These are phyloP conservation scores for Aspergillus udagawae DNA, from an alignment of 2,329 filamentous ascomycete species.

Conservation along the genomic window DNA sequence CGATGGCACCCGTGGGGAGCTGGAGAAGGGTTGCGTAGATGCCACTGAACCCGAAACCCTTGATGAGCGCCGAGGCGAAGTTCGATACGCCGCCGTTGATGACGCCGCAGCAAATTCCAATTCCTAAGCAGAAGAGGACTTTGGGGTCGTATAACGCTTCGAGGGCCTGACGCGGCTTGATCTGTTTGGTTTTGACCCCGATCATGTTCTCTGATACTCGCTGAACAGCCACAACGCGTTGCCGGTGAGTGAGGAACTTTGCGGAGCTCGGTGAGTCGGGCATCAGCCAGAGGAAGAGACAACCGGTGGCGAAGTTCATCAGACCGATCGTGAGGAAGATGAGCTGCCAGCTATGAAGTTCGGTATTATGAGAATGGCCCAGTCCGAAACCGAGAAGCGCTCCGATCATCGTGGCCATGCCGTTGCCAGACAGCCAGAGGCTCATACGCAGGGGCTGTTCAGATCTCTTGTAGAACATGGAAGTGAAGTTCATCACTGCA, in stretches of 20 bases:
- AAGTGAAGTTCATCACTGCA: slow-evolving; percentile 32
- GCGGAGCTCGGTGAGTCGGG: slow-evolving; percentile 38
- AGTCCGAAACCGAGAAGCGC: slow-evolving; percentile 35
- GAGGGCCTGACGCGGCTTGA: slow-evolving; percentile 33
- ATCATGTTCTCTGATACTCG: slow-evolving; percentile 42
- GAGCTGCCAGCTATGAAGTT: slow-evolving; percentile 35
- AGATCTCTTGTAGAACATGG: slow-evolving; percentile 37
- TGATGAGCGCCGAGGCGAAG: slow-evolving; percentile 46
- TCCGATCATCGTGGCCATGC: slow-evolving; percentile 35
- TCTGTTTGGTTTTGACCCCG: slow-evolving; percentile 36
- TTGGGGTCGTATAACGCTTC: slow-evolving; percentile 40
- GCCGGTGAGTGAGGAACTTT: slow-evolving; percentile 36
- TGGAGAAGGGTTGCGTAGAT: slow-evolving; percentile 32
- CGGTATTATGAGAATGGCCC: slow-evolving; percentile 28
- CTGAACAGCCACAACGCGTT: slow-evolving; percentile 39
- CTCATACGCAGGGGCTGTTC: slow-evolving; percentile 35
- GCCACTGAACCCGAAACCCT: slow-evolving; percentile 38
- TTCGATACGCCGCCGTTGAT: slow-evolving; percentile 50
- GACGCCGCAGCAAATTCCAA: slow-evolving; percentile 44
- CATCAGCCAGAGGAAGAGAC: slow-evolving; percentile 31
- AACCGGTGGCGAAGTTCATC: slow-evolving; percentile 43
- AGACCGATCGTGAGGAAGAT: slow-evolving; percentile 41
- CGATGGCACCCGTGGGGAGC: slow-evolving; percentile 32
- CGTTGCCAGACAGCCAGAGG: slow-evolving; percentile 36
- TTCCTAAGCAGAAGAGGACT: slow-evolving; percentile 36